phyloP scores from a whole-genome alignment of 2,329 filamentous ascomycete species.

The Teratosphaeria nubilosa region DNA sequence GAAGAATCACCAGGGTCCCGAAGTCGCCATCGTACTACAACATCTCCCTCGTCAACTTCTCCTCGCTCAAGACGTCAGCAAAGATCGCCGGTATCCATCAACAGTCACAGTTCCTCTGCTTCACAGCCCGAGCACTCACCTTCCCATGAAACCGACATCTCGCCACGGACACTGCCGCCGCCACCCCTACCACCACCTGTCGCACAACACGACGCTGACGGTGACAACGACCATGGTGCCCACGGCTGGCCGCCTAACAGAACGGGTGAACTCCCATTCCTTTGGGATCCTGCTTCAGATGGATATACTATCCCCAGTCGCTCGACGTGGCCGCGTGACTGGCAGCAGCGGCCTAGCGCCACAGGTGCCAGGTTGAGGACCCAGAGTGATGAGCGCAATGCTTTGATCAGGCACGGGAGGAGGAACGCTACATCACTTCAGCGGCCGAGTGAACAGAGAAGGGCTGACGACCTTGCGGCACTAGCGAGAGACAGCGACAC shows the following conservation, averaged over 20 bases:
- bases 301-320: neutral
- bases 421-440: neutral
- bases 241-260: neutral
- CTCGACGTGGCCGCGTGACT: neutral
- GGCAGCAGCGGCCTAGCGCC: neutral
- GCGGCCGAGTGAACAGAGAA: neutral
- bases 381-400: neutral
- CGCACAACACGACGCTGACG: neutral
- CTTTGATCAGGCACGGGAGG: neutral
- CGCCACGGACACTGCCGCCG: neutral
- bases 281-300: neutral
- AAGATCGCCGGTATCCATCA: neutral
- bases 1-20: neutral
- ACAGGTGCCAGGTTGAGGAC: neutral
- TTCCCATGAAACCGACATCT: neutral
- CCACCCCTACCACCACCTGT: neutral
- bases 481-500: neutral
- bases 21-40: neutral
- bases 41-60: neutral
- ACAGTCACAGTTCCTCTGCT: neutral
- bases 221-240: neutral
- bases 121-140: neutral
- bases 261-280: neutral
- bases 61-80: neutral
- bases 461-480: neutral